Conservation (phyloP, 768 basidiomycete species). For the Phanerochaete sordida region DNA sequence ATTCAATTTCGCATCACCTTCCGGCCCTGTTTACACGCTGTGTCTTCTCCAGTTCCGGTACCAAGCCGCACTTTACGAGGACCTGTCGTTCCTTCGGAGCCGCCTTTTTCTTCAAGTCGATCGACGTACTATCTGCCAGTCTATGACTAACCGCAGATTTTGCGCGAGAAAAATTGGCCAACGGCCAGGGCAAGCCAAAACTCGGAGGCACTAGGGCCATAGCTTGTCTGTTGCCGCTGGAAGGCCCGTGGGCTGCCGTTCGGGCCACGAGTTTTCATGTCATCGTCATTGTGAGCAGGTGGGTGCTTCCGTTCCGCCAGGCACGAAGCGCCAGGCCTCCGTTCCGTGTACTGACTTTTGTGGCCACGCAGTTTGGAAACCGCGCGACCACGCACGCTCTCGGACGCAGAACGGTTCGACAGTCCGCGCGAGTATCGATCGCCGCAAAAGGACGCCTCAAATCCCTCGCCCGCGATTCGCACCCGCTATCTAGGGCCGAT, state of each 20-base stretch:
- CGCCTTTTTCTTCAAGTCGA: not conserved
- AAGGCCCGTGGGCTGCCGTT: not conserved
- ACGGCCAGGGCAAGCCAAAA: not conserved
- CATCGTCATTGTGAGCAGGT: not conserved
- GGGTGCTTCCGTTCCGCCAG: not conserved
- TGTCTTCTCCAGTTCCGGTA: not conserved
- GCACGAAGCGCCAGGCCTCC: conserved; percentile 11
- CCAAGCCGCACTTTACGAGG: conserved; percentile 6
- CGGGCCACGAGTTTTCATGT: not conserved
- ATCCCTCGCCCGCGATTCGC: not conserved
- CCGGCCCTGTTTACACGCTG: not conserved
- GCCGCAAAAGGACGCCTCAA: not conserved
- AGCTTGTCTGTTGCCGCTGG: not conserved
- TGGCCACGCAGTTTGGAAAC: not conserved
- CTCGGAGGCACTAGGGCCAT: not conserved
- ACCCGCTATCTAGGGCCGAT: not conserved
- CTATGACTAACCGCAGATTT: too few relatives aligned
- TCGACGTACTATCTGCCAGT: too few relatives aligned
- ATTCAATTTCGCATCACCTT: not conserved
- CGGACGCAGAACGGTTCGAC: not conserved
- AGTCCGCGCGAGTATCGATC: not conserved
- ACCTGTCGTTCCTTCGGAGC: not conserved
- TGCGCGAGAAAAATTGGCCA: too few relatives aligned
- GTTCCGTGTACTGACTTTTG: conserved; percentile 4
- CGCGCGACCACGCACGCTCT: conserved; percentile 3